phyloP scores from a whole-genome alignment of 2,329 filamentous ascomycete genomes.

The Camptophora hylomeconis region DNA sequence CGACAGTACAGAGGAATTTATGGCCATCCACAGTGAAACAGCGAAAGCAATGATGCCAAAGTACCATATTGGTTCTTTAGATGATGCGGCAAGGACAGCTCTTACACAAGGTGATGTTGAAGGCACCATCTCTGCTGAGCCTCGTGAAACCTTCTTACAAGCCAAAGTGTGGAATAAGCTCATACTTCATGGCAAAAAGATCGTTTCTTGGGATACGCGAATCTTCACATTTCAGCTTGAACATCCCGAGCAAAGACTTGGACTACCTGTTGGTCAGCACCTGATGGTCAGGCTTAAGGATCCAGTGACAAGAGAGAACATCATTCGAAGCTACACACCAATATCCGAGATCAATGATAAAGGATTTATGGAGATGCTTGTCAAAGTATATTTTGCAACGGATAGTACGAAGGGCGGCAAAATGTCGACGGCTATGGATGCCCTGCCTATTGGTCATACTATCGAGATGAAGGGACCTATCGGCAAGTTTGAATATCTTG shows the following conservation, averaged over 20 bases:
- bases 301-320: constrained; percentile 52
- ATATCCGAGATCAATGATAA: constrained; percentile 50
- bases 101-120: constrained; percentile 38
- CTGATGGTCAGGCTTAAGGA: constrained; percentile 72
- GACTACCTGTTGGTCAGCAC: constrained; percentile 75
- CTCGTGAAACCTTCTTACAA: constrained; percentile 55
- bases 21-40: constrained; percentile 85
- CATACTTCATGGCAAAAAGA: constrained; percentile 52
- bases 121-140: constrained; percentile 27
- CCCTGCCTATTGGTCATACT: constrained; percentile 55
- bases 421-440: constrained; percentile 71
- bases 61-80: constrained; percentile 73
- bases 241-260: constrained; percentile 54
- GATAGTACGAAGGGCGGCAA: constrained; percentile 50
- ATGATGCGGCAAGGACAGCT: constrained; percentile 42
- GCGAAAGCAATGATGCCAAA: constrained; percentile 79
- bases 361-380: constrained; percentile 59
- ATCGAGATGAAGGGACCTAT: constrained; percentile 83
- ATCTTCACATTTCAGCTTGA: constrained; percentile 73
- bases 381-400: constrained; percentile 60
- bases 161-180: constrained; percentile 61
- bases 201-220: constrained; percentile 62
- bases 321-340: constrained; percentile 80
- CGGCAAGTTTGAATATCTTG: constrained; percentile 71
- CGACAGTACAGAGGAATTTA: constrained; percentile 77